Conservation (phyloP, 768 basidiomycete genomes). For the Lyophyllum semitale region DNA sequence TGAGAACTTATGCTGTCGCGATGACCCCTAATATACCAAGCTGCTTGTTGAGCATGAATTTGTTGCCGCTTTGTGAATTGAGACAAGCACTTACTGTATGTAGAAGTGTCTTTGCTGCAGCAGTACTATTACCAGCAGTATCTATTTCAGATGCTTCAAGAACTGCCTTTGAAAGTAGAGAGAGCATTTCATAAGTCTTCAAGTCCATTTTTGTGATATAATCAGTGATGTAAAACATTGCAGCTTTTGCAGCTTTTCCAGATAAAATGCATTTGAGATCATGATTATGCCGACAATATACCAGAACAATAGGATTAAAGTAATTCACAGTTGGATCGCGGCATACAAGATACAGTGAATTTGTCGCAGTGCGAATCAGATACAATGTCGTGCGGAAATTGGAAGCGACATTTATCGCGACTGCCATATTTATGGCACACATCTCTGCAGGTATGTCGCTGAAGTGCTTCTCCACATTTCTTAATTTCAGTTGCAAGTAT, state of each 20-base stretch:
- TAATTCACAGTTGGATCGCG: slow-evolving; percentile 44
- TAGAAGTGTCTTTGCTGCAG: too few species aligned
- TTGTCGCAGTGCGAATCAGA: background rate
- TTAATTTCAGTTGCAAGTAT: too few species aligned
- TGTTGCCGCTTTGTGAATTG: slow-evolving; percentile 30
- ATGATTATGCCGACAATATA: slow-evolving; percentile 41
- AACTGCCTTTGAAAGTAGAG: too few species aligned
- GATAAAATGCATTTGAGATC: slow-evolving; percentile 49
- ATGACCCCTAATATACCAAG: slow-evolving; percentile 26
- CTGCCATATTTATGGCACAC: too few species aligned
- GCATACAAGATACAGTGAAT: slow-evolving; percentile 1
- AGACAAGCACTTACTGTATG: slow-evolving; percentile 28
- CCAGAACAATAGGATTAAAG: slow-evolving; percentile 40
- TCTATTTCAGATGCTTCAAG: too few species aligned
- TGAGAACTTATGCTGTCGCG: slow-evolving; percentile 28
- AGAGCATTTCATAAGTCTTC: too few species aligned
- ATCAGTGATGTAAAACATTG: slow-evolving; percentile 47
- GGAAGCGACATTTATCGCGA: background rate
- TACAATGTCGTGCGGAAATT: too few species aligned
- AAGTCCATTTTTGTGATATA: slow-evolving; percentile 47
- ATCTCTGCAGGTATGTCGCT: too few species aligned
- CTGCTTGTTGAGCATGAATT: slow-evolving; percentile 36
- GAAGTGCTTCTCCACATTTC: too few species aligned
- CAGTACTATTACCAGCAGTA: too few species aligned
- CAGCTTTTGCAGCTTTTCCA: slow-evolving; percentile 40